Evolutionary conservation across 495 filamentous ascomycete genomes (phyloP).

Genomic region (Delitschia confertaspora): DNA sequence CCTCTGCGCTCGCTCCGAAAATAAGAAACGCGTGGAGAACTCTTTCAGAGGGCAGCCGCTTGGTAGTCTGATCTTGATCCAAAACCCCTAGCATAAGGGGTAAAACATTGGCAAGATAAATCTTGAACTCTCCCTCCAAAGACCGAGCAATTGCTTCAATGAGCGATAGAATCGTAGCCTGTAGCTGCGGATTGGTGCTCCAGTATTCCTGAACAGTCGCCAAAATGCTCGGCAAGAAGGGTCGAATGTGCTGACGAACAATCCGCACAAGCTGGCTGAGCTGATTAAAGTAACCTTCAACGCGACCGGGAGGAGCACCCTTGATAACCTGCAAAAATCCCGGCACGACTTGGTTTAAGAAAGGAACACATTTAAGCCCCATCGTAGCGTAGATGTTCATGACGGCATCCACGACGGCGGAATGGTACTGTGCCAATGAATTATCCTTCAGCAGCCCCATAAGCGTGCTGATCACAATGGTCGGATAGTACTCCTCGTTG

Average conservation of each 20-base stretch:
- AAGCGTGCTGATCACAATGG: constrained; percentile 91
- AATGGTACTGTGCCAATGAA: constrained; percentile 81
- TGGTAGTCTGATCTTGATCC: constrained; percentile 69
- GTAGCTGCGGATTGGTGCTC: constrained; percentile 59
- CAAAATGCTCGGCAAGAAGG: constrained; percentile 75
- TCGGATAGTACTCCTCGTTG: constrained; percentile 96
- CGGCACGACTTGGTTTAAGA: constrained; percentile 85
- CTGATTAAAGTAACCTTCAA: constrained; percentile 96
- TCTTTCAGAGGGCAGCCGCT: constrained; percentile 70
- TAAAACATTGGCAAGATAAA: constrained; percentile 77
- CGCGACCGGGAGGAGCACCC: constrained; percentile 57
- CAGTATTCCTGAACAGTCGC: constrained; percentile 78
- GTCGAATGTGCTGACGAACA: constrained; percentile 90
- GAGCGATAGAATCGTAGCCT: constrained; percentile 80
- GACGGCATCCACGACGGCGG: constrained; percentile 92
- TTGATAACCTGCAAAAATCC: constrained; percentile 83
- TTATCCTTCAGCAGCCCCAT: constrained; percentile 84
- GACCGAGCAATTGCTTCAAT: constrained; percentile 90
- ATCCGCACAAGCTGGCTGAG: constrained; percentile 86
- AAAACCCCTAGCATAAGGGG: constrained; percentile 88
- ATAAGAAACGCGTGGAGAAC: constrained; percentile 92
- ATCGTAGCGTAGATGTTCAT: constrained; percentile 97
- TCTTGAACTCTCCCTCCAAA: constrained; percentile 93
- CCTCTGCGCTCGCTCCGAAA: constrained; percentile 91
- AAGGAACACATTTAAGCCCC: constrained; percentile 88